Base-by-base conservation (phyloP, 176 grass and related monocot genomes). In the bread wheat (Triticum aestivum) region DNA sequence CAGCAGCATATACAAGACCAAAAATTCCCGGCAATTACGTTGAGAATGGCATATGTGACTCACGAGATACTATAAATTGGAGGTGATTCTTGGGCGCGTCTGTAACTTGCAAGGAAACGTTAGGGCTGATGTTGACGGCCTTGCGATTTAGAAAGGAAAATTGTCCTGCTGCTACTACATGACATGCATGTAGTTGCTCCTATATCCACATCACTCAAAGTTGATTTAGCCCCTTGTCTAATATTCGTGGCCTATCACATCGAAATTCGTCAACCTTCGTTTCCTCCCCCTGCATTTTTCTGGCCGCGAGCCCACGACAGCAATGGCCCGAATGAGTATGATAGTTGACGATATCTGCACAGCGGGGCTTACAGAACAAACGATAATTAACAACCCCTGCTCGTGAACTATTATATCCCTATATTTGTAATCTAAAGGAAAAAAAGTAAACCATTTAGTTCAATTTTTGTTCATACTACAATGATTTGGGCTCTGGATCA, bases 101-200 rank as follows among this genome's bases (percentile, higher is more conserved):
- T 29, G 24, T 75, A 18, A 27, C 44, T 75, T 52, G 73, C 15
- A 24, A 29, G 71, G 23, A 49, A 29, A 47, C 70, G 72, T 7
- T 29, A 2, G 26, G 24, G 13, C 26, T 18, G 73, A 52, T 76
- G 73, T 20, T 76, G 73, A 76, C 2, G 73, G 24, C 8, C 14
- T 30, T 24, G 14, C 7, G 14, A 32, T 76, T 0, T 18, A 54
- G 70, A 24, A 51, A 51, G 8, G 4, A 27, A 9, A 18, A 21
- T 47, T 70, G 33, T 71, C n/a, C 12, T 26, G 3, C 21, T 4
- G 0, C 21, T 1, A 49, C 42, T 52, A 76, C 73, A 17, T 76
- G 73, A 76, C 73, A 76, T 76, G 73, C 73, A 76, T 52, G 73
- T 76, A 76, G 73, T 52, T 30, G 73, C 73, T 76, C 14, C 27